Percentiles rank a stretch among this genome's conserved stretches.
phyloP scores from a whole-genome alignment of 371 early-diverging fungal genomes.

The Rhizopus arrhizus region DNA sequence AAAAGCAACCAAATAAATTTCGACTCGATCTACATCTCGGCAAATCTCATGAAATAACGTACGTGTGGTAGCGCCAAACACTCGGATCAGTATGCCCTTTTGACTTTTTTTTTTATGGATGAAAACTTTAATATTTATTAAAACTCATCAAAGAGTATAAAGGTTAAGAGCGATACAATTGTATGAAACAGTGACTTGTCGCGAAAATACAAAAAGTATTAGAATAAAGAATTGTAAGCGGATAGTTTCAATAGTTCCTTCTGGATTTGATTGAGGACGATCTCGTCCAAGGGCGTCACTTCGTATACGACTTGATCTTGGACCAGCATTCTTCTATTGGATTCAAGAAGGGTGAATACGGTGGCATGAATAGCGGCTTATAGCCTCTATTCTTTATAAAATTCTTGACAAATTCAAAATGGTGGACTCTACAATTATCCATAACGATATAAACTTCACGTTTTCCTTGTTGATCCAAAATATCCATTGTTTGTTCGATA shows the following conservation, averaged over 20 bases:
- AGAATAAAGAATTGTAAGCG: too few relatives aligned
- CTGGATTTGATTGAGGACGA: too few relatives aligned
- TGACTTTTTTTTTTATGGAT: constrained; percentile 49
- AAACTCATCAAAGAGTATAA: too few relatives aligned
- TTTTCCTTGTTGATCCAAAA: constrained; percentile 16
- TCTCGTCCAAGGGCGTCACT: constrained; percentile 8
- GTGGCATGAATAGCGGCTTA: constrained; percentile 9
- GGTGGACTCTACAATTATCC: constrained; percentile 10
- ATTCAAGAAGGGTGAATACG: constrained; percentile 7
- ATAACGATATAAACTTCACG: constrained; percentile 14
- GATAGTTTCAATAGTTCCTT: too few relatives aligned
- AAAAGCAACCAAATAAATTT: constrained; percentile 89
- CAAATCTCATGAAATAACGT: constrained; percentile 81
- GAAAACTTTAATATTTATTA: too few relatives aligned
- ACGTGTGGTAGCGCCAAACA: constrained; percentile 80
- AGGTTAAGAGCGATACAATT: too few relatives aligned
- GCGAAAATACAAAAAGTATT: too few relatives aligned
- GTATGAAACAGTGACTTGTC: too few relatives aligned
- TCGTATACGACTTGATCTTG: constrained; percentile 4
- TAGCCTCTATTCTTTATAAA: constrained; percentile 17
- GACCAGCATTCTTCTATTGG: constrained; percentile 15
- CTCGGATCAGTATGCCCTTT: constrained; percentile 89
- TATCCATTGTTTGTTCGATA: constrained; percentile 9
- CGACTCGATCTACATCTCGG: constrained; percentile 89
- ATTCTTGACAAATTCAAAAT: not conserved